Evolutionary conservation across 1,284 basidiomycete species (phyloP), one percentile per base, ranked within the genome.

Genomic region (Lignosus rhinocerotis): DNA sequence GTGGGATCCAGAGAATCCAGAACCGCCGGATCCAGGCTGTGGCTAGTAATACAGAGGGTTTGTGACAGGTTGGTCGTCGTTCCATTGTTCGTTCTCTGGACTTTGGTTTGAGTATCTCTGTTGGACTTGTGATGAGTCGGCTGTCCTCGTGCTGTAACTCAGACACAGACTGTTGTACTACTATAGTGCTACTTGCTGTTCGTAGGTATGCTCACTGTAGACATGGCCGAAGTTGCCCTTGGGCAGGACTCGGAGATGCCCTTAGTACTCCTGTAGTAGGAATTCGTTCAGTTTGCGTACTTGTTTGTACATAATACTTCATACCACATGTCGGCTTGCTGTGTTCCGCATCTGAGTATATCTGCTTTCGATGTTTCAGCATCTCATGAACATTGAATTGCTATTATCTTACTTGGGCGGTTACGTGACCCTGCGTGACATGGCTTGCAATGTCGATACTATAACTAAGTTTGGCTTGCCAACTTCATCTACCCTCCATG

Each of bases 1-100:
- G 6, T 52, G 61, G 55, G 45, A 55, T 30, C 61, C 53, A 43
- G 58, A 58, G 47, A 49, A 58, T 36, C 58, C 53, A 17, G 58
- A 60, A 36, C 61, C 61, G 21, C 61, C 56, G 44, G 56, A 58
- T 19, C 44, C 54, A 19, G 34, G 21, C 14, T 19, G n/a, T 10
- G n/a, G 41, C n/a, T 43, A 39, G 36, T 39, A 12, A 5, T 14
- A 25, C 25, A 25, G 25, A 25, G 25, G 25, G 25, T 25, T 25
- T 25, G 25, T 25, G 25, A 25, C 25, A 25, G 25, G 25, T 25
- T 25, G 5, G 36, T 12, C 36, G 36, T 6, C 14, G 36, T n/a
- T 12, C 12, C 36, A n/a, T 43, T 10, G 41, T 9, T 19, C n/a
- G 10, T 21, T 4, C 41, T 43, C 44, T 32, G 30, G n/a, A 31